Conservation (phyloP, 1,139 yeast genomes). For the Taphrina confusa region DNA sequence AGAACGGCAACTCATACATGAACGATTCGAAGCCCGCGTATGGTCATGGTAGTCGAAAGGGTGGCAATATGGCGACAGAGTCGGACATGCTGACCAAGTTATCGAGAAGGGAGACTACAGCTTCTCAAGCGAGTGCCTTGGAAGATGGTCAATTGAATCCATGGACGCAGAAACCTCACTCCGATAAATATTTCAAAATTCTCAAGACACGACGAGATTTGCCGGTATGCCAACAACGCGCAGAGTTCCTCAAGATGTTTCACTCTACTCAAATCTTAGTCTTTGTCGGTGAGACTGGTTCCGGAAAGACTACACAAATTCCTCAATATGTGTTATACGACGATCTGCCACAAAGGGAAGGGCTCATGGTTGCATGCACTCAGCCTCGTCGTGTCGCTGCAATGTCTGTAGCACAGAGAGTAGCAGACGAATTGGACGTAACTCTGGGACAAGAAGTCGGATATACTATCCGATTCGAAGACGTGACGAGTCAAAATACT, state of each 20-base stretch:
- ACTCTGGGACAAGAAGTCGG: constrained; percentile 90
- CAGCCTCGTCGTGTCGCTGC: constrained; percentile 99
- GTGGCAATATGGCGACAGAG: constrained; percentile 28
- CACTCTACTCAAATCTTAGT: constrained; percentile 93
- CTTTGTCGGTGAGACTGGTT: constrained; percentile 97
- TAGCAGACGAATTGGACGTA: constrained; percentile 95
- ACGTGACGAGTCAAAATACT: constrained; percentile 76
- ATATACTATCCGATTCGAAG: constrained; percentile 89
- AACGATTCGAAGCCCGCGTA: constrained; percentile 3
- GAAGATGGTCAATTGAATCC: constrained; percentile 68
- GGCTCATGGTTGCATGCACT: constrained; percentile 88
- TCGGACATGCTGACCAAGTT: constrained; percentile 29
- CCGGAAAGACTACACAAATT: constrained; percentile 96
- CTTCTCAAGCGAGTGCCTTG: constrained; percentile 61
- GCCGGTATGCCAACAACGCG: constrained; percentile 88
- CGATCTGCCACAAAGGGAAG: constrained; percentile 79
- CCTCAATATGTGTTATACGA: constrained; percentile 94
- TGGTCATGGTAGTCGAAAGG: constrained; percentile 10
- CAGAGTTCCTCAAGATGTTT: constrained; percentile 77
- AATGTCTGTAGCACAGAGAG: constrained; percentile 94
- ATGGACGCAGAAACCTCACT: constrained; percentile 67
- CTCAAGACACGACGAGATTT: constrained; percentile 75
- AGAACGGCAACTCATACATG: constrained; percentile 8
- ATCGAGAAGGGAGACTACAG: constrained; percentile 71
- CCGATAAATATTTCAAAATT: constrained; percentile 71